A percentile compares a stretch with the other conserved stretches of the same genome.
phyloP scores from a whole-genome alignment of 2,329 filamentous ascomycete genomes.

The Zopfia rhizophila region DNA sequence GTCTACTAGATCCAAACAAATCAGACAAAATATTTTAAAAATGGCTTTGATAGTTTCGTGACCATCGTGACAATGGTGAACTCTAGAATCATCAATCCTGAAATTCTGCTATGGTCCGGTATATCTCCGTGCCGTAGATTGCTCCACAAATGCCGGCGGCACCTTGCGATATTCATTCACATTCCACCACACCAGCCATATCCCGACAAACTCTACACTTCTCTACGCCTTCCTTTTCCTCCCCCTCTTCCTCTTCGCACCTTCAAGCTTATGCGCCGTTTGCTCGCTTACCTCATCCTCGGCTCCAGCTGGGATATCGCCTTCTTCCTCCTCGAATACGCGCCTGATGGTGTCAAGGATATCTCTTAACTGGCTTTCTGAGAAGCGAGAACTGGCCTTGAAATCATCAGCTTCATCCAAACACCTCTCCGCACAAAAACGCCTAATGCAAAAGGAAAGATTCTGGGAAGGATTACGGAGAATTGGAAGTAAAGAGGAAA shows the following conservation, averaged over 20 bases:
- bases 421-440: neutral
- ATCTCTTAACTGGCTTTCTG: constrained; percentile 39
- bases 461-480: too few species aligned
- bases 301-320: constrained; percentile 35
- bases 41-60: too few species aligned
- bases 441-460: neutral
- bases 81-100: too few species aligned
- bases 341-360: constrained; percentile 38
- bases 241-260: constrained; percentile 32
- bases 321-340: constrained; percentile 47
- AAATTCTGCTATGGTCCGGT: too few species aligned
- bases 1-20: too few species aligned
- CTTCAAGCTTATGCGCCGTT: constrained; percentile 41
- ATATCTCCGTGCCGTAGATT: too few species aligned
- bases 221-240: constrained; percentile 20
- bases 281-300: constrained; percentile 40
- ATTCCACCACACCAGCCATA: too few species aligned
- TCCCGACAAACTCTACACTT: too few species aligned
- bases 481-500: neutral
- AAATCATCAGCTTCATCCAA: neutral
- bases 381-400: constrained; percentile 39
- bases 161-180: too few species aligned
- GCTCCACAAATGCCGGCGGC: too few species aligned
- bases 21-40: too few species aligned
- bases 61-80: too few species aligned